phyloP scores from a whole-genome alignment of 306 rosid species.

The Canavalia ensiformis region DNA sequence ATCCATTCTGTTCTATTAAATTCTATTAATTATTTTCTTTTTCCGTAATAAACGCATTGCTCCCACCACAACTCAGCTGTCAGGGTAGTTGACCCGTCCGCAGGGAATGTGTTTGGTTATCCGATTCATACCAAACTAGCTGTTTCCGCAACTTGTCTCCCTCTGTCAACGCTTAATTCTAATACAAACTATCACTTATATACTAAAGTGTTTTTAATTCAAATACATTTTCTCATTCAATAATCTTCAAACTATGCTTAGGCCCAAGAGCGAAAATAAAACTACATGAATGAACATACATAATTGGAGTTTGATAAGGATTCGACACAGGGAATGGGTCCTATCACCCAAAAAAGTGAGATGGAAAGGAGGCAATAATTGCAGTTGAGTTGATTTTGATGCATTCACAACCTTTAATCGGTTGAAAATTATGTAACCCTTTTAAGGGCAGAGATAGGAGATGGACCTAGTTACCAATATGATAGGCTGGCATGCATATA shows the following conservation, averaged over 20 bases:
- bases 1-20: too few species aligned
- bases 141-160: background rate
- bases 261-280: background rate
- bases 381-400: constrained; percentile 5
- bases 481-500: background rate
- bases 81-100: constrained; percentile 6
- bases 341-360: background rate
- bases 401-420: background rate
- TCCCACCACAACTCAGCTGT: background rate
- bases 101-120: background rate
- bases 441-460: too few species aligned
- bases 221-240: too few species aligned
- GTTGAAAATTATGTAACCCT: too few species aligned
- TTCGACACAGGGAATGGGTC: background rate
- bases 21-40: too few species aligned
- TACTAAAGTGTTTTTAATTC: too few species aligned
- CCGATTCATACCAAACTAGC: background rate
- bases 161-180: background rate
- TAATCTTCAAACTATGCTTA: background rate
- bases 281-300: background rate
- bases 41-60: too few species aligned
- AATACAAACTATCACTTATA: background rate
- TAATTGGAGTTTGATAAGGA: background rate
- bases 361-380: background rate
- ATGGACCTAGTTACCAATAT: too few species aligned